These are phyloP conservation scores for Trifolium subterraneum DNA, from an alignment of 306 rosid species.

Conservation along the genomic window DNA sequence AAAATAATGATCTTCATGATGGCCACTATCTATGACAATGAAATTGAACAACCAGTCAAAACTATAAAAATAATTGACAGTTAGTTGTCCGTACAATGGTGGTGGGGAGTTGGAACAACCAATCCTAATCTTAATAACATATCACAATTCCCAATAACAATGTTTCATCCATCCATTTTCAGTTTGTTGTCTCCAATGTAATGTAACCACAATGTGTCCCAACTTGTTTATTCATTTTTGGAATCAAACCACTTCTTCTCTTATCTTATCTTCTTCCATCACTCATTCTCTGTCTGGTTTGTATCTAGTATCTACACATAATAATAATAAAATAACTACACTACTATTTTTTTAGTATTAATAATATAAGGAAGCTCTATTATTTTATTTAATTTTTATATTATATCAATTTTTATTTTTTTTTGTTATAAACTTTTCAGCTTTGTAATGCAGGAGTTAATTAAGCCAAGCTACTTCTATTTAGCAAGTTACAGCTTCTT, in stretches of 20 bases:
- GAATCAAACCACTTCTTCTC: conserved; percentile 10
- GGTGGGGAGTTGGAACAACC: conserved; percentile 29
- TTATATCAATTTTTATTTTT: background rate
- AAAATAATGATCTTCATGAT: background rate
- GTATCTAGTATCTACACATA: background rate
- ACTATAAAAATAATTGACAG: background rate
- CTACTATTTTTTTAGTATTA: too few relatives aligned
- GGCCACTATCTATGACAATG: background rate
- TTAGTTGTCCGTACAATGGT: conserved; percentile 9
- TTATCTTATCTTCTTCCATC: background rate
- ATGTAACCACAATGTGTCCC: background rate
- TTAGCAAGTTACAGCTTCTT: conserved; percentile 18
- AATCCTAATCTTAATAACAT: background rate
- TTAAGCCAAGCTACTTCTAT: conserved; percentile 21
- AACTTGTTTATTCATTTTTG: background rate
- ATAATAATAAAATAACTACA: too few relatives aligned
- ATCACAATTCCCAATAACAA: conserved; percentile 3
- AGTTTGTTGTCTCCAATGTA: background rate
- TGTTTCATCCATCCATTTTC: background rate
- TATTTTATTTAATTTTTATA: background rate
- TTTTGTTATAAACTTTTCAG: background rate
- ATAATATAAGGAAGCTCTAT: too few relatives aligned
- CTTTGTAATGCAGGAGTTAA: conserved; percentile 50
- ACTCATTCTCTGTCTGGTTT: background rate
- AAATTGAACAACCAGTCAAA: conserved; percentile 1